These are phyloP conservation scores for Kodamaea suecica DNA, from an alignment of 1,139 yeast genomes.

Conservation along the genomic window DNA sequence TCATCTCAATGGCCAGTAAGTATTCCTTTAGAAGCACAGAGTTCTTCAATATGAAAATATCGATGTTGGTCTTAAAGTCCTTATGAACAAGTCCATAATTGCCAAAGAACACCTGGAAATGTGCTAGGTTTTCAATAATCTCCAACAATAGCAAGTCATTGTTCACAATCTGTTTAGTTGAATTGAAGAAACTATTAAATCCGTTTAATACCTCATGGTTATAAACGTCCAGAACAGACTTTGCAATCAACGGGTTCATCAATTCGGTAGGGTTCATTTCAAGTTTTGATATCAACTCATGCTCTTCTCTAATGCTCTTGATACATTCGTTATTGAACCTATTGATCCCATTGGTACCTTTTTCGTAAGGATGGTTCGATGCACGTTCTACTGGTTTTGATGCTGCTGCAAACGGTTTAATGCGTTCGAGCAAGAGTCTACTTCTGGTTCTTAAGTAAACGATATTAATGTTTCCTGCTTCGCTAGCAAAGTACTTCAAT, in stretches of 20 bases:
- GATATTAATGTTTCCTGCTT: conserved; percentile 28
- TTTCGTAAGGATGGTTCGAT: conserved; percentile 50
- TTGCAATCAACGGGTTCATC: conserved; percentile 23
- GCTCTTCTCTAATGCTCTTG: conserved; percentile 48
- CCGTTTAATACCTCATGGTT: conserved; percentile 13
- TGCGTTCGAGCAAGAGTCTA: conserved; percentile 42
- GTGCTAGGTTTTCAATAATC: conserved; percentile 35
- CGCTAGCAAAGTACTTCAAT: conserved; percentile 42
- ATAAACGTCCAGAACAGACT: conserved; percentile 23
- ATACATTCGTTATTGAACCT: conserved; percentile 53
- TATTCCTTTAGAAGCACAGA: conserved; percentile 48
- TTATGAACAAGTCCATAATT: conserved; percentile 12
- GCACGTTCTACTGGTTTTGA: conserved; percentile 41
- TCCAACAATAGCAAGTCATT: conserved; percentile 43
- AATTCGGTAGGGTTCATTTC: conserved; percentile 16
- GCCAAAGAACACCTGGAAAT: conserved; percentile 21
- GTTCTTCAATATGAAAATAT: conserved; percentile 13
- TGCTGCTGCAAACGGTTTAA: conserved; percentile 27
- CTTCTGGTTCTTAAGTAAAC: conserved; percentile 47
- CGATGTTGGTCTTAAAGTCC: conserved; percentile 12
- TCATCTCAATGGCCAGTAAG: conserved; percentile 51
- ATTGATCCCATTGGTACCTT: conserved; percentile 59
- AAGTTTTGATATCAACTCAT: conserved; percentile 29
- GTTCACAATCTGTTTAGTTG: conserved; percentile 14
- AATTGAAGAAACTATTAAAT: conserved; percentile 13